Evolutionary conservation across 129 eudicot genomes (phyloP), one percentile per base, ranked within the genome.

Genomic region (Helianthus tuberosus): DNA sequence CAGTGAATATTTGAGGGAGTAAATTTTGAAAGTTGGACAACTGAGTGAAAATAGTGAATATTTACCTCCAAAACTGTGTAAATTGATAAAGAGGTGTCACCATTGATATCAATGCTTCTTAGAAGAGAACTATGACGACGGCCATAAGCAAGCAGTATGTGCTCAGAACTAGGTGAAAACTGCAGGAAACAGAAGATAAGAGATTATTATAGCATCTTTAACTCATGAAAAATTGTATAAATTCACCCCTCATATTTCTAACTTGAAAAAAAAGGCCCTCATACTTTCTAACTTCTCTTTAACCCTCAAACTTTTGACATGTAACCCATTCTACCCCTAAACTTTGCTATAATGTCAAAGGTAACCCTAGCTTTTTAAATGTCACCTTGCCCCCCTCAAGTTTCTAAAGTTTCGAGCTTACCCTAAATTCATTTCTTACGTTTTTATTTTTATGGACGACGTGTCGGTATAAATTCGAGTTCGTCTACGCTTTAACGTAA

Each of bases 81-180:
- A 44, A 85, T 61, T 48, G 88, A 87, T 67, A 88, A 62, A 20
- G 90, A 82, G 14, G 82, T 75, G 43, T 85, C 93, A 72, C 88
- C 88, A 14, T 83, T 81, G 63, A 85, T 79, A 17, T 80, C 88
- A 46, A 88, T 72, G 84, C 94, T 88, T 78, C 78, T 85, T 36
- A 88, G 90, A 78, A 88, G 94, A 69, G 94, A 83, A 60, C 84
- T 81, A 72, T 88, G 94, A 4, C 94, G 88, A 8, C 94, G 84
- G 20, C 94, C 94, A 78, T 88, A 88, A 27, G 94, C 94, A 62
- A 88, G 94, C 71, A 88, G 69, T 72, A 88, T 75, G 77, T 88
- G 94, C 83, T 88, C 94, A 23, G 94, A 88, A 58, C 86, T 83
- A 16, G 94, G 90, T 44, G 94, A 88, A 79, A 88, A 88, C 94